phyloP scores from a whole-genome alignment of 441 rosid species.

The Populus hybrid region DNA sequence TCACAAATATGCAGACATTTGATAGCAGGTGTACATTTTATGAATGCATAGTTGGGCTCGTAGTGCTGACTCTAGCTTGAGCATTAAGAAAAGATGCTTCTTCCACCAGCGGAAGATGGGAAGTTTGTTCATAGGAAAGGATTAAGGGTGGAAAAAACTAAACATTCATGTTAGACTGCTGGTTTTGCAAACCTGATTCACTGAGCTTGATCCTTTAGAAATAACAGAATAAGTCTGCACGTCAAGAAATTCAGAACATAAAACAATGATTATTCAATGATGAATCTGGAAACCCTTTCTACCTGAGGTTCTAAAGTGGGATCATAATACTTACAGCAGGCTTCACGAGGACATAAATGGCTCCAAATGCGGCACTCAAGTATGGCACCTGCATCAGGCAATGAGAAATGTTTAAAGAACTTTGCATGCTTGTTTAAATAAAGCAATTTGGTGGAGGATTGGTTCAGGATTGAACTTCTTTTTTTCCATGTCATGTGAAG shows the following conservation, averaged over 20 bases:
- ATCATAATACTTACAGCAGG: constrained; percentile 39
- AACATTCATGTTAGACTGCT: neutral
- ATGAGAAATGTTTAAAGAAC: neutral
- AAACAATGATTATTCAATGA: neutral
- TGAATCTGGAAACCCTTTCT: neutral
- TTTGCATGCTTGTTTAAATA: neutral
- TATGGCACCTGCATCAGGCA: constrained; percentile 46
- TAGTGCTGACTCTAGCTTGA: neutral
- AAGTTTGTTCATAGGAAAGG: neutral
- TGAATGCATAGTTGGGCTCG: no score
- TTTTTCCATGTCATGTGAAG: neutral
- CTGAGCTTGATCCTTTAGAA: constrained; percentile 50
- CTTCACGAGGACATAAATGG: constrained; percentile 45
- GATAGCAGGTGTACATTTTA: neutral
- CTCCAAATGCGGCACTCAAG: constrained; percentile 54
- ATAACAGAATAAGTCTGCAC: constrained; percentile 55
- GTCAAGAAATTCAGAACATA: neutral
- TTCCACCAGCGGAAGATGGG: neutral
- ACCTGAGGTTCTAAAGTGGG: neutral
- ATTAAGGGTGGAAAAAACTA: neutral
- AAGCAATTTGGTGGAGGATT: neutral
- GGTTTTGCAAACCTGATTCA: constrained; percentile 39
- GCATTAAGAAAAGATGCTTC: neutral
- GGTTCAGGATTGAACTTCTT: neutral
- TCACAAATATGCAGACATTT: neutral